phyloP scores from a whole-genome alignment of 2,329 filamentous ascomycete species.

The Apiospora koreana region DNA sequence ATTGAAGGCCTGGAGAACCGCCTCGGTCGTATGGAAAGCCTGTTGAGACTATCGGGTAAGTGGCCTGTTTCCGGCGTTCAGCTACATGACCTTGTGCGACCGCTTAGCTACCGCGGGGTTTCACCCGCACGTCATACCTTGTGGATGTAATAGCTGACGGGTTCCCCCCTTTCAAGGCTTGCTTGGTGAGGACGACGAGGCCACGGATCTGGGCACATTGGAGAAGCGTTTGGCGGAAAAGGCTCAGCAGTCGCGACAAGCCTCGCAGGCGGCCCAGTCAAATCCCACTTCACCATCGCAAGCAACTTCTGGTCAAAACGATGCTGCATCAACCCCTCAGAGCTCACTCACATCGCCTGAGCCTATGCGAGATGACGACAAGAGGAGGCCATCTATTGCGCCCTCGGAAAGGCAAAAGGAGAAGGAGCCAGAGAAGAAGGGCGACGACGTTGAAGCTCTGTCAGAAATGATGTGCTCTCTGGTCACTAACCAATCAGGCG shows the following conservation, averaged over 20 bases:
- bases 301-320: conserved; percentile 44
- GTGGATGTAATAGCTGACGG: conserved; percentile 25
- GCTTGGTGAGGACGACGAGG: conserved; percentile 81
- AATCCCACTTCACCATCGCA: conserved; percentile 55
- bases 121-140: background rate
- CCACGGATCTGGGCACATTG: conserved; percentile 83
- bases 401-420: conserved; percentile 45
- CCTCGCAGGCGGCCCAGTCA: conserved; percentile 48
- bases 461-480: conserved; percentile 99
- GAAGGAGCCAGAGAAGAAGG: conserved; percentile 45
- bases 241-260: conserved; percentile 50
- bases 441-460: conserved; percentile 78
- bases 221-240: conserved; percentile 74
- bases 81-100: background rate
- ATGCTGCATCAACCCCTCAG: conserved; percentile 47
- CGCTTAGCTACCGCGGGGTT: background rate
- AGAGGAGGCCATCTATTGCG: conserved; percentile 41
- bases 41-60: conserved; percentile 78
- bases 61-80: conserved; percentile 14
- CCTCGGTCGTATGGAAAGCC: conserved; percentile 90
- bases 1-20: conserved; percentile 96
- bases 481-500: conserved; percentile 91
- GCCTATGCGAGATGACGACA: conserved; percentile 41
- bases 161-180: conserved; percentile 53
- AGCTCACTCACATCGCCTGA: conserved; percentile 58